Base-by-base conservation (phyloP, 139 green algal species). In the Trebouxia sp. region DNA sequence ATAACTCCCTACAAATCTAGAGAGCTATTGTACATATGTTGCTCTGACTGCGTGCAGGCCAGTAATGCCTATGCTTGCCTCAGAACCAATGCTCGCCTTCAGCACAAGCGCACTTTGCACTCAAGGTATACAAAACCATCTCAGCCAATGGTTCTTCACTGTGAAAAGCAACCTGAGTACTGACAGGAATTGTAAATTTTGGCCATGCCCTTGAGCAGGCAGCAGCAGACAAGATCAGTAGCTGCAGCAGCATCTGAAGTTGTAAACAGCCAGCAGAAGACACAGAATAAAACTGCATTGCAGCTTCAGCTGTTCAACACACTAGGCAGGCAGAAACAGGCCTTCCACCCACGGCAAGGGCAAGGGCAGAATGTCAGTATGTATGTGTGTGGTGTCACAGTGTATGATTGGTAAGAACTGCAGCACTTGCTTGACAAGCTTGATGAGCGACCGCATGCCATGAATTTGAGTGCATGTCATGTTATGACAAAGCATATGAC, bases 371-470 rank as follows among this genome's bases (percentile, higher is more conserved):
- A 84, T 3, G 93, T 99, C 20, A 84, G 82, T 56, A 98, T 99
- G 95, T 99, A 99, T 72, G 96, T 98, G 5, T 99, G 97, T 83
- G 97, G 97, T 9, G 94, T 99, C 0, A 99, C 97, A 0, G 93
- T 97, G 10, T 97, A 98, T 65, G 93, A 97, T 83, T 94, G 96
- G 93, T 95, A 65, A 82, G 86, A 22, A 48, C 28, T 47, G 12
- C 30, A 12, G 30, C 28, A 12, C 62, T 17, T 11, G 6, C 32
- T 39, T 11, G 39, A 7, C 24, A 14, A 69, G 3, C 17, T n/a
- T 32, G 56, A 11, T 39, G 28, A 17, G 15, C 30, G 56, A 28
- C 8, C 7, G 39, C 24, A n/a, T 50, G 24, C 65, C 32, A 26
- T 30, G 1, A 74, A 7, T 22, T 58, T n/a, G n/a, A n/a, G n/a